Percentiles rank a stretch among this genome's conserved stretches.
Conservation (phyloP, 805 yeast species). For the Pichia ethanolica region DNA sequence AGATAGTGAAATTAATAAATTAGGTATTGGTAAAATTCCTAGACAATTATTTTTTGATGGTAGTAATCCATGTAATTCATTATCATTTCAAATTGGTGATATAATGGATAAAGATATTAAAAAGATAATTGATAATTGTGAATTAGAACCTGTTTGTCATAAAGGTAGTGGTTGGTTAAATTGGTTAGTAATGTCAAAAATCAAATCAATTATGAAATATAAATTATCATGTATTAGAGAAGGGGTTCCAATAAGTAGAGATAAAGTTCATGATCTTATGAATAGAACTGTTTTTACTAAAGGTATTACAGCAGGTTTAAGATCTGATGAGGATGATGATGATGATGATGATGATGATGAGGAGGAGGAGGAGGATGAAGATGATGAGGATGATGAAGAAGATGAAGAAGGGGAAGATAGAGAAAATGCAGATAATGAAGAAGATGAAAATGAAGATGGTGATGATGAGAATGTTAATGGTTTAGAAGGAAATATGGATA, state of each 20-base stretch:
- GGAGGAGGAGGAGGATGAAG: conserved; percentile 19
- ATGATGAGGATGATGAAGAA: conserved; percentile 3
- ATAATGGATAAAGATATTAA: conserved; percentile 57
- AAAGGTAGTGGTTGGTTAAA: conserved; percentile 78
- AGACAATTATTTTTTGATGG: conserved; percentile 65
- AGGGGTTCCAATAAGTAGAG: conserved; percentile 38
- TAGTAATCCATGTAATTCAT: conserved; percentile 52
- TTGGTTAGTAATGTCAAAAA: conserved; percentile 49
- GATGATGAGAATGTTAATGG: conserved; percentile 18
- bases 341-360: conserved; percentile 23
- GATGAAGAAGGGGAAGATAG: conserved; percentile 31
- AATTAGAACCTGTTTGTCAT: conserved; percentile 37
- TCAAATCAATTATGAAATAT: conserved; percentile 65
- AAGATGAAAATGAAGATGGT: conserved; percentile 7
- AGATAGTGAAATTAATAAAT: conserved; percentile 15
- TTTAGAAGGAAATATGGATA: neutral
- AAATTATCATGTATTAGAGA: conserved; percentile 57
- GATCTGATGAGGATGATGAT: conserved; percentile 22
- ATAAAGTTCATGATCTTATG: conserved; percentile 37
- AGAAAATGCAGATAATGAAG: conserved; percentile 26
- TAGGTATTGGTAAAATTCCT: conserved; percentile 28
- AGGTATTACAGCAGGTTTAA: conserved; percentile 11
- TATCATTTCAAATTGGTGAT: conserved; percentile 75
- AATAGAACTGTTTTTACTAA: conserved; percentile 24
- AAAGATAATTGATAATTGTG: conserved; percentile 33